phyloP scores from a whole-genome alignment of 441 rosid genomes.

The Kokia cookei region DNA sequence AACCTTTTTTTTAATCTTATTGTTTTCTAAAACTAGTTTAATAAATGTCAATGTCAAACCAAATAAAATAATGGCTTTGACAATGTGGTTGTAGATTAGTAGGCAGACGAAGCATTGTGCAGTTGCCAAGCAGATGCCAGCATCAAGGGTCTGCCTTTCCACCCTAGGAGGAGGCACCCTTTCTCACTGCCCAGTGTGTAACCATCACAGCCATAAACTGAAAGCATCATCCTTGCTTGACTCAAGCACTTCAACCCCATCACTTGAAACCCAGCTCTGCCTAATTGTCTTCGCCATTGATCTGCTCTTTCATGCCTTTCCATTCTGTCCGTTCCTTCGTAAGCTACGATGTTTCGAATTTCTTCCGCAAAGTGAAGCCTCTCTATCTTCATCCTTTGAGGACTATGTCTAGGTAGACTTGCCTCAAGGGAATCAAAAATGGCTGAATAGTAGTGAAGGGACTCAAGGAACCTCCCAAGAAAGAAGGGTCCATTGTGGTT shows the following conservation, averaged over 20 bases:
- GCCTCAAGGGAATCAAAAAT: constrained; percentile 62
- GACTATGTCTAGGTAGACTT: constrained; percentile 45
- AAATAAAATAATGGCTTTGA: not conserved
- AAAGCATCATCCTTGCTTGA: constrained; percentile 57
- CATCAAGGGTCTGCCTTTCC: constrained; percentile 76
- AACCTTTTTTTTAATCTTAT: not conserved
- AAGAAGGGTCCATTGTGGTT: constrained; percentile 74
- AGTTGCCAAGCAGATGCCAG: constrained; percentile 68
- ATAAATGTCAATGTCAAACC: not conserved
- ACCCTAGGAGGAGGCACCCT: constrained; percentile 56
- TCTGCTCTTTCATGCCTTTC: constrained; percentile 69
- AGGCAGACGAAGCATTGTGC: constrained; percentile 16
- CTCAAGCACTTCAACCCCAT: constrained; percentile 47
- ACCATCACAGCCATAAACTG: constrained; percentile 59
- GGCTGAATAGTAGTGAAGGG: constrained; percentile 66
- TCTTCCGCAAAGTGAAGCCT: constrained; percentile 50
- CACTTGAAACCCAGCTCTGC: constrained; percentile 61
- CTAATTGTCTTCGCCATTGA: constrained; percentile 65
- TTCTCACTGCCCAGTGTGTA: constrained; percentile 48
- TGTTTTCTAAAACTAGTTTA: not conserved
- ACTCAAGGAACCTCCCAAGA: constrained; percentile 61
- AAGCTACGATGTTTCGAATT: constrained; percentile 50
- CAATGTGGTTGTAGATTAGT: not conserved
- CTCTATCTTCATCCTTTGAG: constrained; percentile 55
- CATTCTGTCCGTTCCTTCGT: constrained; percentile 42